A percentile compares a stretch with the other conserved stretches of the same genome.
These are phyloP conservation scores for Vararia minispora DNA, from an alignment of 768 basidiomycete species.

Conservation along the genomic window DNA sequence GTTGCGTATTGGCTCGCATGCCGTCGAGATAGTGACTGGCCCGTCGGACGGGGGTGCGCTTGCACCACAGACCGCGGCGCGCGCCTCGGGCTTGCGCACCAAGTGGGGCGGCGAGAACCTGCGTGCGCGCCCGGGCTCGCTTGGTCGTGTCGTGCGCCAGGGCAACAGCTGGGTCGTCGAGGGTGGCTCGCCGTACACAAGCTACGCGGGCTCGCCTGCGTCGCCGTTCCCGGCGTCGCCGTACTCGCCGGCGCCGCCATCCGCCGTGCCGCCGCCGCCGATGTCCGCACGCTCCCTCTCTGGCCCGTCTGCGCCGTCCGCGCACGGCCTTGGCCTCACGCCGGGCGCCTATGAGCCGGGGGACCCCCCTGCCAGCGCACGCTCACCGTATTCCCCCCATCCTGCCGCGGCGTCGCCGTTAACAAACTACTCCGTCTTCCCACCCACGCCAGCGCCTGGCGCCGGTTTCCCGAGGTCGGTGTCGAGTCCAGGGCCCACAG, in stretches of 20 bases:
- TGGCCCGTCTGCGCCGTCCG: too few species aligned
- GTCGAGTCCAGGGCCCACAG: too few species aligned
- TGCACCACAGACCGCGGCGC: constrained; percentile 53
- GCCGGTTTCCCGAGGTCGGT: too few species aligned
- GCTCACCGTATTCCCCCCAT: too few species aligned
- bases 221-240: constrained; percentile 23
- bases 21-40: constrained; percentile 42
- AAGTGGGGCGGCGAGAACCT: constrained; percentile 64
- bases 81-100: constrained; percentile 39
- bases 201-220: constrained; percentile 15
- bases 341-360: neutral
- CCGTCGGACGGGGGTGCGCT: constrained; percentile 61
- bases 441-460: too few species aligned
- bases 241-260: constrained; percentile 14
- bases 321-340: constrained; percentile 9
- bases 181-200: constrained; percentile 29
- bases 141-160: constrained; percentile 38
- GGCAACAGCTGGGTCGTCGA: constrained; percentile 54
- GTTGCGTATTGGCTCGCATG: constrained; percentile 29
- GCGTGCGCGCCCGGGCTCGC: constrained; percentile 34
- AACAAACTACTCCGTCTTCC: too few species aligned
- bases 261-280: constrained; percentile 1
- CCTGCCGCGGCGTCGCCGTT: too few species aligned
- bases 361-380: too few species aligned
- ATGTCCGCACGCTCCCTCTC: constrained; percentile 1